Conservation (phyloP, 768 basidiomycete species). For the Lactarius sanguifluus region DNA sequence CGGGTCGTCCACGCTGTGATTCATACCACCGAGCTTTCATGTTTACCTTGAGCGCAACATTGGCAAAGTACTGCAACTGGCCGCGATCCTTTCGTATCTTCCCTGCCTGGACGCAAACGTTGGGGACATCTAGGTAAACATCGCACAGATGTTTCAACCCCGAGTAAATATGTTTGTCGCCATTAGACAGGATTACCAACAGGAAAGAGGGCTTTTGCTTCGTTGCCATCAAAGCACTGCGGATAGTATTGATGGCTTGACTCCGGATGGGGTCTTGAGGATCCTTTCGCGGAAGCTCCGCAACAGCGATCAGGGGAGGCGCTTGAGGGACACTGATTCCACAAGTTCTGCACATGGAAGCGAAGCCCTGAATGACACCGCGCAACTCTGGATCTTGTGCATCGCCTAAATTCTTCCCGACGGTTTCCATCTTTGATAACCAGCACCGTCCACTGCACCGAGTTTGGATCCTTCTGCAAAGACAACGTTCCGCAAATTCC, state of each 20-base stretch:
- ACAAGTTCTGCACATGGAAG: conserved; percentile 57
- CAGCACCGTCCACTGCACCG: conserved; percentile 65
- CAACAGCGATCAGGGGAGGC: conserved; percentile 42
- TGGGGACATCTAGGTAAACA: conserved; percentile 49
- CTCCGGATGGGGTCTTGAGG: conserved; percentile 55
- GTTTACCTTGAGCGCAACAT: conserved; percentile 56
- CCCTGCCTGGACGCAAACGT: conserved; percentile 69
- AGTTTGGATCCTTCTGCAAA: conserved; percentile 60
- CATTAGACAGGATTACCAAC: conserved; percentile 48
- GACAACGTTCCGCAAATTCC: conserved; percentile 57
- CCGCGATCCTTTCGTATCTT: conserved; percentile 72
- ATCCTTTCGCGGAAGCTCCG: conserved; percentile 50
- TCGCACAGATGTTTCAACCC: conserved; percentile 55
- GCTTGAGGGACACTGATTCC: conserved; percentile 55
- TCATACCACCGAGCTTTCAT: conserved; percentile 57
- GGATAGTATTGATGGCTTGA: conserved; percentile 49
- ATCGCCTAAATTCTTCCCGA: conserved; percentile 60
- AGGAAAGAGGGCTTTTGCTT: conserved; percentile 45
- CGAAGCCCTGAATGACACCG: conserved; percentile 51
- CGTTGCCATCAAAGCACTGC: conserved; percentile 39
- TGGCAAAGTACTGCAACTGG: conserved; percentile 52
- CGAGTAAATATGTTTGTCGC: conserved; percentile 50
- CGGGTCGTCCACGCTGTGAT: conserved; percentile 46
- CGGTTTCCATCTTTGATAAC: conserved; percentile 58
- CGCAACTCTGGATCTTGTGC: conserved; percentile 54